These are phyloP conservation scores for Rosa persica DNA, from an alignment of 306 rosid species.

Conservation along the genomic window DNA sequence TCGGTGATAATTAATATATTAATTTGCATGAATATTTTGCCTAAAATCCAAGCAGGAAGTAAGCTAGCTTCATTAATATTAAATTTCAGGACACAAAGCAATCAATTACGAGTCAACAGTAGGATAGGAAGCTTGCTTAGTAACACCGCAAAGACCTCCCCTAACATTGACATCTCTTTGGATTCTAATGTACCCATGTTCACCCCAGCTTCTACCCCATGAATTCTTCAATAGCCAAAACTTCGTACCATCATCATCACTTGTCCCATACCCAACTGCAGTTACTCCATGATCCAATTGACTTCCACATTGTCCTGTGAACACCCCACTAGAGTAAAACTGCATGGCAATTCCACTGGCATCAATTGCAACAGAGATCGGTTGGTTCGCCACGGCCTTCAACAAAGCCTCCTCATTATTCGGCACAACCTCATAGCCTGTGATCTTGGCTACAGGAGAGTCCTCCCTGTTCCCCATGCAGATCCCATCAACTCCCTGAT, in stretches of 20 bases:
- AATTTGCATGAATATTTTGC: not conserved
- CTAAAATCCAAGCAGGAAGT: not conserved
- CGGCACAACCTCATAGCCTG: slow-evolving; percentile 18
- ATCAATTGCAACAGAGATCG: slow-evolving; percentile 25
- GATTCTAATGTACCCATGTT: slow-evolving; percentile 20
- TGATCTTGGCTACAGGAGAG: not conserved
- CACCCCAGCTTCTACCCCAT: slow-evolving; percentile 28
- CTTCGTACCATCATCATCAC: slow-evolving; percentile 24
- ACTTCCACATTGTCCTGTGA: slow-evolving; percentile 28
- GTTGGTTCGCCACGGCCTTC: slow-evolving; percentile 27
- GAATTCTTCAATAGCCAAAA: slow-evolving; percentile 29
- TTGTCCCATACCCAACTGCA: slow-evolving; percentile 23
- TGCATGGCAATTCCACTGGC: slow-evolving; percentile 22
- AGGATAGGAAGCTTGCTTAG: slow-evolving; percentile 13
- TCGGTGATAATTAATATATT: too few relatives aligned
- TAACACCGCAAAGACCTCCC: slow-evolving; percentile 13
- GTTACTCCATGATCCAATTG: slow-evolving; percentile 27
- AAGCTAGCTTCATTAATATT: not conserved
- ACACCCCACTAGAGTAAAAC: slow-evolving; percentile 28
- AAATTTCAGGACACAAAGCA: not conserved
- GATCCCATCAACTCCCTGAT: not conserved
- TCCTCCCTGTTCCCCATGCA: not conserved
- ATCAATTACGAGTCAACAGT: not conserved
- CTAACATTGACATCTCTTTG: not conserved
- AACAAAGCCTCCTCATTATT: slow-evolving; percentile 20